Conservation (phyloP, 257 asterid genomes). For the Jaltomata sinuosa region DNA sequence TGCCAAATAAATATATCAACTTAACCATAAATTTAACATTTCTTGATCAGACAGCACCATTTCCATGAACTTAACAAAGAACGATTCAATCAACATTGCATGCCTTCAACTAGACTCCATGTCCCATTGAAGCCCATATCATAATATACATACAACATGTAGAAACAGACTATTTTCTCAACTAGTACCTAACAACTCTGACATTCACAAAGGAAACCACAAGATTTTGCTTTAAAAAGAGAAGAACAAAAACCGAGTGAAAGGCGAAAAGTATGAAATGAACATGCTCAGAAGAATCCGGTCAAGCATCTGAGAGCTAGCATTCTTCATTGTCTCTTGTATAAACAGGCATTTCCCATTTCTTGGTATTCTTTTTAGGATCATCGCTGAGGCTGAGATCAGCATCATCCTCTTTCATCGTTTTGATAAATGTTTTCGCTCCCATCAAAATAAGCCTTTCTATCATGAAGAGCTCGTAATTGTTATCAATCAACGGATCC, state of each 20-base stretch:
- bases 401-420: slow-evolving; percentile 54
- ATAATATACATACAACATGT: not conserved
- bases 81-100: not conserved
- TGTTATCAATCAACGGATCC: slow-evolving; percentile 74
- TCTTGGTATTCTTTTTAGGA: slow-evolving; percentile 82
- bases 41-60: not conserved
- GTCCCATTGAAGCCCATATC: not conserved
- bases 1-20: not conserved
- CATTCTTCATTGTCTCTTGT: slow-evolving; percentile 51
- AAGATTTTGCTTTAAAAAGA: not conserved
- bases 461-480: slow-evolving; percentile 81
- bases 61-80: not conserved
- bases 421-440: slow-evolving; percentile 59
- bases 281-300: not conserved
- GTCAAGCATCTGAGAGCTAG: slow-evolving; percentile 13
- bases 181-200: not conserved
- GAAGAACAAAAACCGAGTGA: not conserved
- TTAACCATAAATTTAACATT: not conserved
- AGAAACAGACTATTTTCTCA: not conserved
- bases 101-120: not conserved
- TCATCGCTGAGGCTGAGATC: slow-evolving; percentile 89
- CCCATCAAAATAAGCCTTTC: slow-evolving; percentile 83
- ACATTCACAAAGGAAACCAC: not conserved
- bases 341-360: slow-evolving; percentile 73
- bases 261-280: not conserved